Base-by-base conservation (phyloP, 306 rosid species). In the Trifolium subterraneum region DNA sequence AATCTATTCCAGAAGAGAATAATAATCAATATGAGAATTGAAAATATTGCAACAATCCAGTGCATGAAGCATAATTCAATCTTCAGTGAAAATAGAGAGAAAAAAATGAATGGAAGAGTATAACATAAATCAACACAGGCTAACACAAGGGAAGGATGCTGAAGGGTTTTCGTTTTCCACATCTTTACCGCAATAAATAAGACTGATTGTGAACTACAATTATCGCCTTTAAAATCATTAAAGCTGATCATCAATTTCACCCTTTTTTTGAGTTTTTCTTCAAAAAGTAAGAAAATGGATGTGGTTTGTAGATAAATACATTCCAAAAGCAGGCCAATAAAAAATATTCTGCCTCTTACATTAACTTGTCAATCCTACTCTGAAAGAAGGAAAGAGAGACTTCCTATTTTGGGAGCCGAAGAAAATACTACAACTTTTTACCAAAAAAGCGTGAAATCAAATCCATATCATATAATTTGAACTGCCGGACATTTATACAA, bases 1-100 rank as follows among this genome's bases (percentile, higher is more conserved):
- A 73, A 86, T 73, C 98, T 93, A 83, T 78, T 79, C 73, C 25
- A 72, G 15, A 85, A 44, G 63, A 62, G 44, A 85, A 27, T 36
- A 79, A 12, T 7, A 3, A 63, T 73, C 78, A 73, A 52, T 65
- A 55, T 55, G 38, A 81, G 72, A 74, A 66, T 19, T 27, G 51
- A 36, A 38, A 54, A 47, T 59, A 38, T 36, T n/a, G 18, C 70
- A 61, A 67, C 64, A 41, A 78, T 23, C 60, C 39, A 72, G 14
- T 16, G 51, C 29, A 71, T 60, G 8, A 47, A 56, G 72, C 78
- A 27, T 10, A 76, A 70, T 48, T 65, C 59, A 79, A 60, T 33
- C 60, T 41, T 27, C 12, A 3, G 7, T 51, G n/a, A 60, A 9
- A 66, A 67, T 60, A 61, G 55, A 29, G 31, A 27, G 3, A 4